These are phyloP conservation scores for Alternaria triticina DNA, from an alignment of 2,329 filamentous ascomycete species.

Conservation along the genomic window DNA sequence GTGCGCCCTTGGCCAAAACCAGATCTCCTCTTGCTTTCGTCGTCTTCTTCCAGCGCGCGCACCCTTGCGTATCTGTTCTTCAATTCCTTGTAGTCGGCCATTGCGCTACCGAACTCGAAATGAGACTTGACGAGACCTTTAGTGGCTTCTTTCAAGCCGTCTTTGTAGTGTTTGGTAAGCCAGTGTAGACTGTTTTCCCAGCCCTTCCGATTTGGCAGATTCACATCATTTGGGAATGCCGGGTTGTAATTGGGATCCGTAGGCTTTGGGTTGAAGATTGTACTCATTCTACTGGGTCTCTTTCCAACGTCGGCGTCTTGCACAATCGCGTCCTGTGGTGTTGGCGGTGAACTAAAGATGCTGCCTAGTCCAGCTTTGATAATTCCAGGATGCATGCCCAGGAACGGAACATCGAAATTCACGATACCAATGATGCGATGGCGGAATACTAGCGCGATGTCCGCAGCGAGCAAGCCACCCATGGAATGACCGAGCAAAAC, in stretches of 20 bases:
- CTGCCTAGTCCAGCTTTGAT: slow-evolving; percentile 81
- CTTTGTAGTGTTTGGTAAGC: slow-evolving; percentile 76
- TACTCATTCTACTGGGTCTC: slow-evolving; percentile 42
- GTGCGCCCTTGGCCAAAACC: slow-evolving; percentile 35
- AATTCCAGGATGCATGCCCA: slow-evolving; percentile 88
- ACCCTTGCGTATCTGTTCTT: slow-evolving; percentile 73
- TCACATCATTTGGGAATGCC: slow-evolving; percentile 75
- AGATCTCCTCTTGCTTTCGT: slow-evolving; percentile 50
- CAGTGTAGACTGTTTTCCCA: slow-evolving; percentile 75
- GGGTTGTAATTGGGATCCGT: slow-evolving; percentile 74
- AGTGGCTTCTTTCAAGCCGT: slow-evolving; percentile 72
- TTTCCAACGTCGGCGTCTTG: slow-evolving; percentile 19
- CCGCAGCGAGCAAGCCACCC: slow-evolving; percentile 82
- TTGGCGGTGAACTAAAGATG: slow-evolving; percentile 65
- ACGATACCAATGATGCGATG: slow-evolving; percentile 82
- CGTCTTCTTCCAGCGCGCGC: slow-evolving; percentile 74
- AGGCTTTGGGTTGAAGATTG: slow-evolving; percentile 47
- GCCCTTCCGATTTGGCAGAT: slow-evolving; percentile 71
- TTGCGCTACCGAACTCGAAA: slow-evolving; percentile 79
- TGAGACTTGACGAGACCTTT: slow-evolving; percentile 79
- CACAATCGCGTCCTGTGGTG: slow-evolving; percentile 32
- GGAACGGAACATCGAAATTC: slow-evolving; percentile 83
- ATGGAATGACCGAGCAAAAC: slow-evolving; percentile 88
- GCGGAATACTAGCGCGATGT: slow-evolving; percentile 75
- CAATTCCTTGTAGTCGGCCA: slow-evolving; percentile 77